phyloP scores from a whole-genome alignment of 148 eudicot species.

The Dianthus caryophyllus region DNA sequence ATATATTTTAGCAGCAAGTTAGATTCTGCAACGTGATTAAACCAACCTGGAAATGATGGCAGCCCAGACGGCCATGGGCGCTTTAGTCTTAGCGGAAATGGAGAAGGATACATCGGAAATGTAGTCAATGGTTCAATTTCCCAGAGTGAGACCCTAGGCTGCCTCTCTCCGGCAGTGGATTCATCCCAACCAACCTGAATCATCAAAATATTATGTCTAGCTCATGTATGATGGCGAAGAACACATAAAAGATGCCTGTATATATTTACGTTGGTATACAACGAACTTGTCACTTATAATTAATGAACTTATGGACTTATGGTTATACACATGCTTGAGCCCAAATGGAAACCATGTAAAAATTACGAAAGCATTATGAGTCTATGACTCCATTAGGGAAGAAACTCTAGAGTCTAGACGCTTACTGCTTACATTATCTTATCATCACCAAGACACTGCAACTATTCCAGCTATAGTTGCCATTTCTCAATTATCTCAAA shows the following conservation, averaged over 20 bases:
- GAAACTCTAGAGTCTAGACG: too few relatives aligned
- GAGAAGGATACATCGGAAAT: conserved; percentile 84
- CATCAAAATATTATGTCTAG: conserved; percentile 7
- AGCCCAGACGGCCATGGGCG: conserved; percentile 75
- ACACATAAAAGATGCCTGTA: neutral
- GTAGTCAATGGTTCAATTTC: conserved; percentile 84
- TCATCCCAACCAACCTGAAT: conserved; percentile 91
- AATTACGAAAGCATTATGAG: too few relatives aligned
- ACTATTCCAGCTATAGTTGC: too few relatives aligned
- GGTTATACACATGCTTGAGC: too few relatives aligned
- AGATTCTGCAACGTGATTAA: conserved; percentile 5
- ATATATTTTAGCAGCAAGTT: neutral
- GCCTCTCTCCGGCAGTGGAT: conserved; percentile 79
- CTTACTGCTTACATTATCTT: too few relatives aligned
- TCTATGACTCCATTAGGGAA: too few relatives aligned
- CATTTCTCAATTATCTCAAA: too few relatives aligned
- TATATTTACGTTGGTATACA: neutral
- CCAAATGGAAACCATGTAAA: too few relatives aligned
- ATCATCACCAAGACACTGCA: too few relatives aligned
- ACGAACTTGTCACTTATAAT: neutral
- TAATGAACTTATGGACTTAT: neutral
- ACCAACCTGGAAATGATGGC: conserved; percentile 51
- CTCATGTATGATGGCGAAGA: neutral
- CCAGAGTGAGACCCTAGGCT: conserved; percentile 78
- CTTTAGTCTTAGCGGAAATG: conserved; percentile 64